Conservation (phyloP, 2,329 filamentous ascomycete species). For the Biscogniauxia marginata region DNA sequence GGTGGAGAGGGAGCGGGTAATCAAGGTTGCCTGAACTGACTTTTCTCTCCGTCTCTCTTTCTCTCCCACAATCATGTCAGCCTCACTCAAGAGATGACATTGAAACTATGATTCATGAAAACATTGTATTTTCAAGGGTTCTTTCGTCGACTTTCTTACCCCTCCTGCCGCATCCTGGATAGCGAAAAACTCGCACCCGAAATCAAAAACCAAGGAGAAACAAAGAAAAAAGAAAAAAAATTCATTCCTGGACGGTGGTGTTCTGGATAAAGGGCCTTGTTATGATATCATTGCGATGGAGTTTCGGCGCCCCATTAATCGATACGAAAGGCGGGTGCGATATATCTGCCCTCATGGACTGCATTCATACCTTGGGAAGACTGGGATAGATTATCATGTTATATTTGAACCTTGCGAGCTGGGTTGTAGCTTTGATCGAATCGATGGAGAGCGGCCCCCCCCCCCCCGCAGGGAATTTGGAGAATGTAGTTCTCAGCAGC, state of each 20-base stretch:
- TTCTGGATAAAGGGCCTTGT: neutral
- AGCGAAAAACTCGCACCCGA: neutral
- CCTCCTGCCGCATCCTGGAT: neutral
- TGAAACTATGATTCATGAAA: neutral
- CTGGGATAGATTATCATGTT: too few relatives aligned
- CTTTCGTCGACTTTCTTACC: neutral
- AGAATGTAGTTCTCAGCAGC: too few relatives aligned
- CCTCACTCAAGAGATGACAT: too few relatives aligned
- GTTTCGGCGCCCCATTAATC: conserved; percentile 1
- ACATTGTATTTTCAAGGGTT: conserved; percentile 1
- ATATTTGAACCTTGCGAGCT: too few relatives aligned
- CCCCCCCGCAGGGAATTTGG: too few relatives aligned
- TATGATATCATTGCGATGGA: conserved; percentile 4
- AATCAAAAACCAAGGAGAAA: neutral
- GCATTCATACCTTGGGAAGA: too few relatives aligned
- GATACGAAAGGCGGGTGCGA: too few relatives aligned
- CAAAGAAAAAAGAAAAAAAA: neutral
- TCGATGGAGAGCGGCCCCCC: too few relatives aligned
- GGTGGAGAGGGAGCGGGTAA: conserved; percentile 14
- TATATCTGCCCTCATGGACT: too few relatives aligned
- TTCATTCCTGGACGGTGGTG: neutral
- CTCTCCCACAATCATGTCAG: too few relatives aligned
- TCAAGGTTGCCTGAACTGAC: neutral
- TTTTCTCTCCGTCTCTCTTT: too few relatives aligned
- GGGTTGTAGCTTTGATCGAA: too few relatives aligned